A percentile compares a stretch with the other conserved stretches of the same genome.
Conservation (phyloP, 148 eudicot species). For the Persicaria maculosa region DNA sequence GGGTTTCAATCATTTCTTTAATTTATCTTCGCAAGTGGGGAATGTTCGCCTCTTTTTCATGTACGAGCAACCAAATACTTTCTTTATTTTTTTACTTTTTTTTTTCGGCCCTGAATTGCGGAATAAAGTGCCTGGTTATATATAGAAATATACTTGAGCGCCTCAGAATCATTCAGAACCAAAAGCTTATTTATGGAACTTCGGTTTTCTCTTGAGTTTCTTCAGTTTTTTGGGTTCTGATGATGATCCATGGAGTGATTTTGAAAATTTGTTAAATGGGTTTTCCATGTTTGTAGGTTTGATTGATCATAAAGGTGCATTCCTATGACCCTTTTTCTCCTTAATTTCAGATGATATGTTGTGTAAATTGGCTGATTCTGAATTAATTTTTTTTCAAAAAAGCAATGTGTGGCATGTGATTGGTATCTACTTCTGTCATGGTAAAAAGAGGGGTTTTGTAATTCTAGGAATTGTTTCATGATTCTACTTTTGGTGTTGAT, state of each 20-base stretch:
- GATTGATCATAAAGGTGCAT: slow-evolving; percentile 5
- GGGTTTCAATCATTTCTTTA: background rate
- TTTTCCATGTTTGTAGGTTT: background rate
- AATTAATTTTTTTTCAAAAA: background rate
- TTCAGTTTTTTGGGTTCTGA: background rate
- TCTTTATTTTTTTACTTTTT: background rate
- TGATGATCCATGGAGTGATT: background rate
- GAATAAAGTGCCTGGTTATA: background rate
- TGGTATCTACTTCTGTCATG: background rate
- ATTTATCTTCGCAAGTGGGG: slow-evolving; percentile 7
- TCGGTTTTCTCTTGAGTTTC: background rate
- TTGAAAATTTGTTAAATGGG: background rate
- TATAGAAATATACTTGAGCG: slow-evolving; percentile 5
- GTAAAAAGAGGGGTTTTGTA: background rate
- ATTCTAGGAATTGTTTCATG: background rate
- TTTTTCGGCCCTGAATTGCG: slow-evolving; percentile 5
- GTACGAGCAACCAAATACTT: slow-evolving; percentile 2
- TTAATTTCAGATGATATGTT: background rate
- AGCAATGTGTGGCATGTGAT: background rate
- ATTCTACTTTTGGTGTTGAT: background rate
- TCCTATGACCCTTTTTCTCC: background rate
- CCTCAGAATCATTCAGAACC: background rate
- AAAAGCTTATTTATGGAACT: background rate
- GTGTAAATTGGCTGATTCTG: background rate
- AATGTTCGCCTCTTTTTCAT: slow-evolving; percentile 10